A percentile compares a stretch with the other conserved stretches of the same genome.
phyloP scores from a whole-genome alignment of 2,329 filamentous ascomycete genomes.

The Chaetomium strumarium region DNA sequence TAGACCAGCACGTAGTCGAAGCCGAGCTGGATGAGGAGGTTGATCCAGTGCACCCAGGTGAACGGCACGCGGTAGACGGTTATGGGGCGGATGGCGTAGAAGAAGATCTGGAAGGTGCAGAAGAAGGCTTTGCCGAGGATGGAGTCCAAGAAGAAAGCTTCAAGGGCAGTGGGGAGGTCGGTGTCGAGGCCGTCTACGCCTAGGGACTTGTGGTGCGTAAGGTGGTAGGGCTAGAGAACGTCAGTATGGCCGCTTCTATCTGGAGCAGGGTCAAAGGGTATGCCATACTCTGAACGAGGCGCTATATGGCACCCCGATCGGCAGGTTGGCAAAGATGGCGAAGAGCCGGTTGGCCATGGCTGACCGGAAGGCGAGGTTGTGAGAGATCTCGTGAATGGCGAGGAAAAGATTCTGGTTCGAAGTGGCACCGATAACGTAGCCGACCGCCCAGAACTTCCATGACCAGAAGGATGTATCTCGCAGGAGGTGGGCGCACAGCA shows the following conservation, averaged over 20 bases:
- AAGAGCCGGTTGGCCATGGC: conserved; percentile 74
- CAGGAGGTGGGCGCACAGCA: conserved; percentile 70
- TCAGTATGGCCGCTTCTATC: not conserved
- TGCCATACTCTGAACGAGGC: conserved; percentile 77
- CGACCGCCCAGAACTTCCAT: conserved; percentile 76
- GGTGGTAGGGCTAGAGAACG: conserved; percentile 73
- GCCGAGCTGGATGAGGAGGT: conserved; percentile 66
- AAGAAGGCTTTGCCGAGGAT: conserved; percentile 97
- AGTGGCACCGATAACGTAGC: conserved; percentile 88
- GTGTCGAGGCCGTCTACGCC: conserved; percentile 95
- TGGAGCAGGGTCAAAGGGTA: not conserved
- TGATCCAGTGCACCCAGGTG: conserved; percentile 77
- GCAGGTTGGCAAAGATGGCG: conserved; percentile 90
- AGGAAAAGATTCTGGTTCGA: conserved; percentile 98
- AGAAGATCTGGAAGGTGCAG: conserved; percentile 98
- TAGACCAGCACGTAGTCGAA: conserved; percentile 70
- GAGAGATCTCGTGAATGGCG: conserved; percentile 96
- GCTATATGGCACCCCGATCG: conserved; percentile 92
- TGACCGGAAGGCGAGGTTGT: conserved; percentile 89
- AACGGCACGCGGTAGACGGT: conserved; percentile 85
- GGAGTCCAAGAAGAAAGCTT: conserved; percentile 90
- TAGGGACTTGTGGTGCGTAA: conserved; percentile 98
- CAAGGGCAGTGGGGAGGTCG: conserved; percentile 85
- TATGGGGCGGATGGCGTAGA: conserved; percentile 96
- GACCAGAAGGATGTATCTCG: conserved; percentile 74